Base-by-base conservation (phyloP, 768 basidiomycete genomes). In the Hemileccinum rubropunctum region DNA sequence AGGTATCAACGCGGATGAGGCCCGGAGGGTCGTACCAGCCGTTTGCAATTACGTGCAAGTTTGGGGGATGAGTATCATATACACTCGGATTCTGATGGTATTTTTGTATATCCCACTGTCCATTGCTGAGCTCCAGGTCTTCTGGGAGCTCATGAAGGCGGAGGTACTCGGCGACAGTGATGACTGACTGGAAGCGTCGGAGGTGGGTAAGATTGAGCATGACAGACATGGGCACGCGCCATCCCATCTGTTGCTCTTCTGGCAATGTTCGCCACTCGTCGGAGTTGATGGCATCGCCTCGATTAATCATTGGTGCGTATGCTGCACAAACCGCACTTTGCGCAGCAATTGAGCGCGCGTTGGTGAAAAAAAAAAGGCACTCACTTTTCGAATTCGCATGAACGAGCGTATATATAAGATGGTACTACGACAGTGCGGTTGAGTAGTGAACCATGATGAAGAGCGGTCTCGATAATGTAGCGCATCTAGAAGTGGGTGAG, bases 381-480 rank as follows among this genome's bases (percentile, higher is more conserved):
- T 58, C 51, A 63, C 59, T 55, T 59, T 33, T 58, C 53, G 28
- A 51, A 67, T 57, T 75, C 73, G 58, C 76, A 77, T 2, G 69
- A 65, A 42, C 76, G 72, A 12, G 75, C 75, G 34, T 78, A 77
- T 45, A 77, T 68, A 52, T 68, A 73, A 2, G 76, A 71, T 6
- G 76, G 76, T 36, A 78, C 45, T 35, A 77, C 61, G 45, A 73
- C 66, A 2, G 73, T 74, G 39, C 76, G 70, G 55, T 75, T 74
- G 36, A 76, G 64, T 6, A 76, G 56, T 21, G 59, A 54, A n/a
- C 76, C 73, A 40, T 77, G 77, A 13, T 75, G 45, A 15, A 77
- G 53, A 9, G 73, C 63, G 1, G 75, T 71, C 52, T 77, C 76
- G 50, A 77, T 69, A 50, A 78, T 78, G 52, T 77, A 77, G 17